Evolutionary conservation across 768 basidiomycete species (phyloP).

Genomic region (Pleurotus cornucopiae): DNA sequence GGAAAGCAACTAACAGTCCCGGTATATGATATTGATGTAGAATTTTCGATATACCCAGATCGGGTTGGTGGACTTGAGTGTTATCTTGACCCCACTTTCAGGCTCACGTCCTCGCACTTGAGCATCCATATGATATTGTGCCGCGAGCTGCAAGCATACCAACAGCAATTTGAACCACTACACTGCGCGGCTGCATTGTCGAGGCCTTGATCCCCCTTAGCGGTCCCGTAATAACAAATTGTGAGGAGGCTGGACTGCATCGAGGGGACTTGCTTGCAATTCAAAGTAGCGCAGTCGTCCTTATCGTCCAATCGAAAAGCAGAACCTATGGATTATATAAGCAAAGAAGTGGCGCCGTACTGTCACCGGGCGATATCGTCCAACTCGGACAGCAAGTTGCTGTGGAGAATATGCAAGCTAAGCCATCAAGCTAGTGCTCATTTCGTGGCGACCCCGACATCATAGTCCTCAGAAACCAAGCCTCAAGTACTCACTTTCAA

Average conservation of each 20-base stretch:
- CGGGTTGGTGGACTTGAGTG: background rate
- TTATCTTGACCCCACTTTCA: conserved; percentile 5
- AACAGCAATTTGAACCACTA: too few relatives aligned
- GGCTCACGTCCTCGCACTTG: background rate
- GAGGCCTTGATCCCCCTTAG: background rate
- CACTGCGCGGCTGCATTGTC: background rate
- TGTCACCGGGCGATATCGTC: background rate
- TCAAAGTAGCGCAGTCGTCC: background rate
- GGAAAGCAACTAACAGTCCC: background rate
- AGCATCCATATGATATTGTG: background rate
- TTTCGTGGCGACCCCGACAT: background rate
- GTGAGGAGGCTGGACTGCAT: background rate
- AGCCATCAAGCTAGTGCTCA: conserved; percentile 1
- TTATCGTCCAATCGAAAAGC: conserved; percentile 6
- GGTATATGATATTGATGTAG: conserved; percentile 4
- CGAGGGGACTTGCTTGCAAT: background rate
- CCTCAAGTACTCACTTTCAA: background rate
- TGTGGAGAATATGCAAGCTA: conserved; percentile 4
- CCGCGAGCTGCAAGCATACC: background rate
- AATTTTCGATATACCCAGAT: background rate
- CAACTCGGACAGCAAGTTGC: background rate
- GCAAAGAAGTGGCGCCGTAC: background rate
- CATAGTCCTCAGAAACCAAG: background rate
- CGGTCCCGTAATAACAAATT: background rate
- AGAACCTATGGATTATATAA: background rate